Conservation (phyloP, 2,329 filamentous ascomycete genomes). For the Escovopsis weberi region DNA sequence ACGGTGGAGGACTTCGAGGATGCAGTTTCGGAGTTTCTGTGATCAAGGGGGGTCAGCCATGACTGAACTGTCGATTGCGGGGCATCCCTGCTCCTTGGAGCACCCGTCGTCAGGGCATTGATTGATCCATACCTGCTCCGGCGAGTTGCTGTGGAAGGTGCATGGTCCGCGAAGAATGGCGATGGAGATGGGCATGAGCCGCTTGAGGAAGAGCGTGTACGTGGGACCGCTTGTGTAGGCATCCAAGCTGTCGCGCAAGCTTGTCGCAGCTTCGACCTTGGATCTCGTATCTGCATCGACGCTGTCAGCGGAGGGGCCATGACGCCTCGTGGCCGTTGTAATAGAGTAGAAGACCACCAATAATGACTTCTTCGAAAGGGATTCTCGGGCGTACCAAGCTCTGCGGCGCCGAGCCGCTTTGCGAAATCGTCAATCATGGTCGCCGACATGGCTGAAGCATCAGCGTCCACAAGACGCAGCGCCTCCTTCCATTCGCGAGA, state of each 20-base stretch:
- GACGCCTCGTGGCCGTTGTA: too few species aligned
- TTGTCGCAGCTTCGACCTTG: conserved; percentile 69
- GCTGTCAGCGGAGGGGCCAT: not conserved
- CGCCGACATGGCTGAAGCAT: conserved; percentile 45
- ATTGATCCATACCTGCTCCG: conserved; percentile 57
- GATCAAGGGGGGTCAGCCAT: not conserved
- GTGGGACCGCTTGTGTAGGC: conserved; percentile 64
- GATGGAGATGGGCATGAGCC: conserved; percentile 81
- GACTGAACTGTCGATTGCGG: too few species aligned
- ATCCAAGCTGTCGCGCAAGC: conserved; percentile 84
- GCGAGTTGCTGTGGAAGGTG: conserved; percentile 79
- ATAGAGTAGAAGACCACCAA: too few species aligned
- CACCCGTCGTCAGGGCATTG: too few species aligned
- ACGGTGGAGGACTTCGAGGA: conserved; percentile 88
- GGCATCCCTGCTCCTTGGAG: too few species aligned
- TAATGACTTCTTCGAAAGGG: too few species aligned
- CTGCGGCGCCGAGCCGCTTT: conserved; percentile 40
- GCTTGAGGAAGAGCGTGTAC: conserved; percentile 71
- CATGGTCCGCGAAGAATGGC: conserved; percentile 72
- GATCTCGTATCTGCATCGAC: conserved; percentile 53
- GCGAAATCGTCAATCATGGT: conserved; percentile 49
- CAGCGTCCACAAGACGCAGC: conserved; percentile 22
- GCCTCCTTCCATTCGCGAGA: conserved; percentile 21
- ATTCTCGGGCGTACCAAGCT: conserved; percentile 32
- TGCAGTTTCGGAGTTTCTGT: conserved; percentile 77